Percentiles rank a stretch among this genome's conserved stretches.
These are phyloP conservation scores for Yamadazyma membranifaciens DNA, from an alignment of 1,139 yeast species.

Conservation along the genomic window DNA sequence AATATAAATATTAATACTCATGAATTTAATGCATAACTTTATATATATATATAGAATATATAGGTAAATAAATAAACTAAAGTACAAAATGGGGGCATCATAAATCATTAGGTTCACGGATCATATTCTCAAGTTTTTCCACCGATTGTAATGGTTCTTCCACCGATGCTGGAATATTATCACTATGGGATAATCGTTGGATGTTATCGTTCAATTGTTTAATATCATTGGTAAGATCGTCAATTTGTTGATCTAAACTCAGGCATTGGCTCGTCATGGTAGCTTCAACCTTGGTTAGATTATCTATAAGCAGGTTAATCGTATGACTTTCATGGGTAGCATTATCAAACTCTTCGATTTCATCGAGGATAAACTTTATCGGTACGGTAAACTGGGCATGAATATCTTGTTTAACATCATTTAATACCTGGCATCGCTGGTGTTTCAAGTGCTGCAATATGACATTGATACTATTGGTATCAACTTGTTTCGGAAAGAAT, in stretches of 20 bases:
- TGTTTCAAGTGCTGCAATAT: slow-evolving; percentile 8
- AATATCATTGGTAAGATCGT: slow-evolving; percentile 17
- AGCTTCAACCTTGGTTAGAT: slow-evolving; percentile 15
- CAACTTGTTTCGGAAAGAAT: slow-evolving; percentile 18
- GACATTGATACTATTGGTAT: slow-evolving; percentile 11
- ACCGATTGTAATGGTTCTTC: slow-evolving; percentile 3
- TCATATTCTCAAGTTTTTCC: background rate
- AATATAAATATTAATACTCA: background rate
- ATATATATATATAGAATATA: slow-evolving; percentile 2
- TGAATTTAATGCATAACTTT: slow-evolving; percentile 7
- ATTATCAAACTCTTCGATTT: slow-evolving; percentile 6
- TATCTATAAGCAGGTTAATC: slow-evolving; percentile 14
- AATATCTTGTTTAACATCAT: slow-evolving; percentile 18
- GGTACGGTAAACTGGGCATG: slow-evolving; percentile 25
- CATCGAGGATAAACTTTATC: slow-evolving; percentile 10
- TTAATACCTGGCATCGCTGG: slow-evolving; percentile 19
- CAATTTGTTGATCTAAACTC: slow-evolving; percentile 17
- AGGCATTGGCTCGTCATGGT: slow-evolving; percentile 6
- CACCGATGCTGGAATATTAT: background rate
- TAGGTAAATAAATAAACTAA: background rate
- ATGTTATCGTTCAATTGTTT: slow-evolving; percentile 11
- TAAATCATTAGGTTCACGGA: slow-evolving; percentile 1
- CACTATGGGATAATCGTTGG: slow-evolving; percentile 1
- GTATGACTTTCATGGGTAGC: slow-evolving; percentile 9
- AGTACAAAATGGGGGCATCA: background rate